Evolutionary conservation across 2,329 filamentous ascomycete genomes (phyloP).

Genomic region (Tolypocladium tundrense): DNA sequence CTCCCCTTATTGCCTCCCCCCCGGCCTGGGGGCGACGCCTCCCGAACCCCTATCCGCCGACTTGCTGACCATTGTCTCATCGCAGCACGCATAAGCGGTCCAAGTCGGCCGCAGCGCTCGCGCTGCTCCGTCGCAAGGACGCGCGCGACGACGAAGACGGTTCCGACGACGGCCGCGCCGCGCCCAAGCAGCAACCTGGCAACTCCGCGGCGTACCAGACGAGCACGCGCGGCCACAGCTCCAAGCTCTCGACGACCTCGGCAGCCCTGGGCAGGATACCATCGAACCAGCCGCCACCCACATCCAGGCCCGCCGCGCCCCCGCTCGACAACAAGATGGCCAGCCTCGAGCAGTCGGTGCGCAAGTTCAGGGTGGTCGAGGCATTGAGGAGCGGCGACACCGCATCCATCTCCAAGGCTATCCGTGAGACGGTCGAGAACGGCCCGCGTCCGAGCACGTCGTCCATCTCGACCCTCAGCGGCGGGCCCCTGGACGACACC

Average conservation of each 20-base stretch:
- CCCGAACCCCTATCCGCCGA: neutral
- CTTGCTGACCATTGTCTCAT: neutral
- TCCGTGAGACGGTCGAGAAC: constrained; percentile 53
- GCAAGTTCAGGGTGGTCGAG: constrained; percentile 91
- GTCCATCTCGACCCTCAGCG: constrained; percentile 33
- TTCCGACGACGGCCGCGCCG: constrained; percentile 35
- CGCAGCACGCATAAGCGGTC: constrained; percentile 36
- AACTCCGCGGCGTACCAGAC: constrained; percentile 25
- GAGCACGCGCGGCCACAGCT: constrained; percentile 31
- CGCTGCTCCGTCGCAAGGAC: constrained; percentile 44
- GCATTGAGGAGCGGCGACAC: constrained; percentile 85
- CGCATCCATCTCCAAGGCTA: constrained; percentile 75
- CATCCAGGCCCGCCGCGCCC: constrained; percentile 17
- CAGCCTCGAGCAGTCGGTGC: constrained; percentile 84
- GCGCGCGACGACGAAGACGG: constrained; percentile 42
- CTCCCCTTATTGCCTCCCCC: neutral
- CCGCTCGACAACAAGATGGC: constrained; percentile 28
- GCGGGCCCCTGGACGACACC: constrained; percentile 60
- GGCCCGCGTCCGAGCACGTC: constrained; percentile 47
- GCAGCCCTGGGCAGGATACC: constrained; percentile 30
- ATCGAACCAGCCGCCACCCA: constrained; percentile 18
- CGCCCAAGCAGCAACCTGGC: constrained; percentile 16
- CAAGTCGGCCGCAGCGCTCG: constrained; percentile 40
- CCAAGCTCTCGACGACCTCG: constrained; percentile 35
- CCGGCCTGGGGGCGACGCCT: neutral